phyloP scores from a whole-genome alignment of 805 yeast species.

The Myxozyma vanderwaltii region DNA sequence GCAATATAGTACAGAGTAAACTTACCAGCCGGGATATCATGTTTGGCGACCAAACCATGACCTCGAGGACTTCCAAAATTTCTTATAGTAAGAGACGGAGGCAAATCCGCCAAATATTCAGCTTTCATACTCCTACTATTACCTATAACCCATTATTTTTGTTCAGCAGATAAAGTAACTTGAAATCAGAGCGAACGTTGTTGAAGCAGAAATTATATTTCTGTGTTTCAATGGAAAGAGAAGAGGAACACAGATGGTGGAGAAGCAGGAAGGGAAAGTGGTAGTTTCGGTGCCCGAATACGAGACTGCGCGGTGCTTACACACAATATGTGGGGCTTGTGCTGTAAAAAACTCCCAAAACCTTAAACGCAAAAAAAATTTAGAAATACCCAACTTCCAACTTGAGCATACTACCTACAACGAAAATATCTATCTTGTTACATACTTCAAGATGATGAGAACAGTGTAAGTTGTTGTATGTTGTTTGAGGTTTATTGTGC shows the following conservation, averaged over 20 bases:
- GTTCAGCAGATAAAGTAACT: too few relatives aligned
- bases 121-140: neutral
- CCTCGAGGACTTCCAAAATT: slow-evolving; percentile 4
- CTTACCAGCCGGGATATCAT: slow-evolving; percentile 1
- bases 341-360: slow-evolving; percentile 7
- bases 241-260: too few relatives aligned
- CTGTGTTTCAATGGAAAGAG: too few relatives aligned
- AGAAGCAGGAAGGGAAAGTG: too few relatives aligned
- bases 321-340: neutral
- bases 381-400: neutral
- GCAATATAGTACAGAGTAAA: neutral
- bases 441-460: slow-evolving; percentile 23
- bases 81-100: neutral
- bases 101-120: neutral
- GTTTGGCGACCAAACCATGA: slow-evolving; percentile 7
- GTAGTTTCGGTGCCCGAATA: too few relatives aligned
- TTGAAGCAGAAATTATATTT: too few relatives aligned
- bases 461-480: slow-evolving; percentile 12
- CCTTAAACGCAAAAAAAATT: slow-evolving; percentile 1
- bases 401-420: neutral
- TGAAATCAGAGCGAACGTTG: too few relatives aligned
- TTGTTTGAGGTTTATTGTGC: neutral
- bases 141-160: neutral
- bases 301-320: neutral
- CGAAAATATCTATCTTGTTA: neutral